Percentiles rank a stretch among this genome's conserved stretches.
Conservation (phyloP, 176 grass and related monocot genomes). For the Sorghum bicolor region DNA sequence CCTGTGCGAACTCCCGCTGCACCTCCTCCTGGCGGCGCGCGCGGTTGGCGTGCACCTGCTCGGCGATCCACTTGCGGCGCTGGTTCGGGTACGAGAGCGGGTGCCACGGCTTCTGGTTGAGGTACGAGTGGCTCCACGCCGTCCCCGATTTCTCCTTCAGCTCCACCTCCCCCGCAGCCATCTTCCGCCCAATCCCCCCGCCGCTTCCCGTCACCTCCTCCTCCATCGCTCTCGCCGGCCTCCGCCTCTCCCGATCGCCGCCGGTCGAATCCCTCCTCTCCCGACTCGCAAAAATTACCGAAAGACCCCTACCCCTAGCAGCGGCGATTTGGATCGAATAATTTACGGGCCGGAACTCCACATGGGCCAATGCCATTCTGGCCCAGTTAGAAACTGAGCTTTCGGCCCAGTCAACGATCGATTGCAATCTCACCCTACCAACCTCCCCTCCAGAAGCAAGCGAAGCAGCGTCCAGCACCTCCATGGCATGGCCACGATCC, state of each 20-base stretch:
- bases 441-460: background rate
- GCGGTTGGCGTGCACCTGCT: conserved; percentile 70
- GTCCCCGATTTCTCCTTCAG: conserved; percentile 86
- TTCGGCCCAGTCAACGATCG: background rate
- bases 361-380: background rate
- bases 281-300: background rate
- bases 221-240: conserved; percentile 43
- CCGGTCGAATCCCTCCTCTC: background rate
- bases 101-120: conserved; percentile 99
- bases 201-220: conserved; percentile 59
- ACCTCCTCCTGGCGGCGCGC: conserved; percentile 78
- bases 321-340: background rate
- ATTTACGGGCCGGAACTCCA: background rate
- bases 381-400: background rate
- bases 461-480: background rate
- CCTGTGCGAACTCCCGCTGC: conserved; percentile 74
- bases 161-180: conserved; percentile 70
- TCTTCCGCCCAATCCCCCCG: conserved; percentile 36
- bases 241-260: conserved; percentile 6
- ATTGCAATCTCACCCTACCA: background rate
- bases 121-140: conserved; percentile 95
- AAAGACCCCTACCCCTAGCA: background rate
- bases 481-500: conserved; percentile 31
- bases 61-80: conserved; percentile 99
- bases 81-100: conserved; percentile 96